phyloP scores from a whole-genome alignment of 2,329 filamentous ascomycete genomes.

The Aureobasidium sp. region DNA sequence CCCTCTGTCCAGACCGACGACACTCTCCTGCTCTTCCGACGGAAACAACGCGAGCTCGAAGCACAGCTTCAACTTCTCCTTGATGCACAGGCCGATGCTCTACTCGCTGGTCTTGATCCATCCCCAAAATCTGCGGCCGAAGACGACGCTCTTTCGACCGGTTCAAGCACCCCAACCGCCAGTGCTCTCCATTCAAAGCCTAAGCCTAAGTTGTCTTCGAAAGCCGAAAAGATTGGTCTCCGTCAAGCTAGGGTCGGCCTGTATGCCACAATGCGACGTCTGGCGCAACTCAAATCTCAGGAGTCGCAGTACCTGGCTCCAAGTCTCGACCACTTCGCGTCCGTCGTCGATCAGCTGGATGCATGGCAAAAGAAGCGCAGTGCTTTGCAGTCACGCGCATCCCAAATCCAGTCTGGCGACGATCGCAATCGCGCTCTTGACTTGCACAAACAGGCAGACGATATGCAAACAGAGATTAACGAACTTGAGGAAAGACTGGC shows the following conservation, averaged over 20 bases:
- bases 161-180: slow-evolving; percentile 43
- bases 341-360: slow-evolving; percentile 53
- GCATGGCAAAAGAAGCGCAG: slow-evolving; percentile 52
- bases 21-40: slow-evolving; percentile 15
- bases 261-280: slow-evolving; percentile 54
- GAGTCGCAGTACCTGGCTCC: slow-evolving; percentile 56
- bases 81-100: slow-evolving; percentile 54
- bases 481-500: slow-evolving; percentile 58
- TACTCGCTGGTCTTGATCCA: slow-evolving; percentile 43
- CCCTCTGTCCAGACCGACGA: not conserved
- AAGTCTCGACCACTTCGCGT: slow-evolving; percentile 51
- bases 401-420: slow-evolving; percentile 47
- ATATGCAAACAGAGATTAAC: slow-evolving; percentile 56
- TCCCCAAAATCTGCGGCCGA: slow-evolving; percentile 19
- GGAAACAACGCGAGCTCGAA: slow-evolving; percentile 45
- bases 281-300: slow-evolving; percentile 61
- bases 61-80: slow-evolving; percentile 52
- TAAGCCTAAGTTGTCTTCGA: slow-evolving; percentile 30
- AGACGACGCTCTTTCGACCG: slow-evolving; percentile 42
- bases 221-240: slow-evolving; percentile 50
- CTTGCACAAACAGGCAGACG: slow-evolving; percentile 45
- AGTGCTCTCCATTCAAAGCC: slow-evolving; percentile 29
- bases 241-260: slow-evolving; percentile 59
- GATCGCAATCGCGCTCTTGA: slow-evolving; percentile 50
- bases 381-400: slow-evolving; percentile 49